phyloP scores from a whole-genome alignment of 345 rosid species.

The Eucalyptus dawsonii region DNA sequence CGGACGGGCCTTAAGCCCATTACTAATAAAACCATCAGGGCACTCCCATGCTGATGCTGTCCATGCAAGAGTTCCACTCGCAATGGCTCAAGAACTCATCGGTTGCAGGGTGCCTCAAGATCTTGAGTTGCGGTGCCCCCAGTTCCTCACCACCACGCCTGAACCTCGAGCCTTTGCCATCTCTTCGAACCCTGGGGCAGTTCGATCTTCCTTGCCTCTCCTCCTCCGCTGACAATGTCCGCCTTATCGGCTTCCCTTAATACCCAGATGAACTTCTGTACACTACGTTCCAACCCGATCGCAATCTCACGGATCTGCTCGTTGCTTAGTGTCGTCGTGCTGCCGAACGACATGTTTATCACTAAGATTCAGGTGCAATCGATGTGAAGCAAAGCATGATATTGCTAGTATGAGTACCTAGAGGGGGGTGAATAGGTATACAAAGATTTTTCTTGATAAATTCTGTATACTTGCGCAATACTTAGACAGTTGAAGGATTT shows the following conservation, averaged over 20 bases:
- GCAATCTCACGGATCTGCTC: constrained; percentile 9
- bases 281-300: constrained; percentile 4
- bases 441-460: no score
- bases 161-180: constrained; percentile 4
- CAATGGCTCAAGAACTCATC: constrained; percentile 57
- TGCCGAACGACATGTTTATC: constrained; percentile 2
- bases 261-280: constrained; percentile 47
- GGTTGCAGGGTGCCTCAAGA: constrained; percentile 24
- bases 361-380: not conserved
- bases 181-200: constrained; percentile 33
- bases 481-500: no score
- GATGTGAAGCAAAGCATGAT: not conserved
- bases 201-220: not conserved
- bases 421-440: no score
- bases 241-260: constrained; percentile 46
- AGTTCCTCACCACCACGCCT: constrained; percentile 37
- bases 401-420: no score
- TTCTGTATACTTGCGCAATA: no score
- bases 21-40: no score
- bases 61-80: constrained; percentile 71
- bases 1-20: no score
- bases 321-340: not conserved
- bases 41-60: constrained; percentile 49
- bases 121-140: constrained; percentile 63
- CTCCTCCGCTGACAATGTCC: constrained; percentile 16